Evolutionary conservation across 495 filamentous ascomycete species (phyloP).

Genomic region (Penicillium ochrochloron): DNA sequence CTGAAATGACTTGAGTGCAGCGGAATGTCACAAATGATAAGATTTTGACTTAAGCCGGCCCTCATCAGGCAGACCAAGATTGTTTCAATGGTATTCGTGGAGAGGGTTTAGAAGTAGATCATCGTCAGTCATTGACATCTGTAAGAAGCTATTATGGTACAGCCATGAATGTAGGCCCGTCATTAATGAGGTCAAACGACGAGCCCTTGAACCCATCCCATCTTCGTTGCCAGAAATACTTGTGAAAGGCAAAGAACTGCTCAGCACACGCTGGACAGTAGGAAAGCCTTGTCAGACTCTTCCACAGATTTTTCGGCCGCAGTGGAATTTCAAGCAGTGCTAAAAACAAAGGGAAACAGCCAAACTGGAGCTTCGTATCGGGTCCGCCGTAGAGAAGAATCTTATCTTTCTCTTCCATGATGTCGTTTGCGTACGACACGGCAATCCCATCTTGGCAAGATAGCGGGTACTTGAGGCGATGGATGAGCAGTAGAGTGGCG

Average conservation of each 20-base stretch:
- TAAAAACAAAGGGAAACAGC: constrained; percentile 9
- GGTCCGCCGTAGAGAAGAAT: constrained; percentile 5
- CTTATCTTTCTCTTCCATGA: constrained; percentile 9
- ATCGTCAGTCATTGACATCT: background rate
- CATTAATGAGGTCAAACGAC: constrained; percentile 9
- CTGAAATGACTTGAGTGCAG: background rate
- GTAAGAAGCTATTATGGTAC: constrained; percentile 3
- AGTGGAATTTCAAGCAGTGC: constrained; percentile 10
- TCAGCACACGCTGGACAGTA: constrained; percentile 12
- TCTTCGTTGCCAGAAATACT: constrained; percentile 13
- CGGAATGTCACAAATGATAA: background rate
- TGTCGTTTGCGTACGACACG: constrained; percentile 10
- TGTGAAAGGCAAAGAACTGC: constrained; percentile 13
- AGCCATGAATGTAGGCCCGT: constrained; percentile 4
- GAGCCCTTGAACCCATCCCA: constrained; percentile 10
- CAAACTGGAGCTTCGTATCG: constrained; percentile 9
- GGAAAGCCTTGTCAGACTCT: constrained; percentile 6
- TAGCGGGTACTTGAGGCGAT: constrained; percentile 8
- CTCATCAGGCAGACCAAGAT: background rate
- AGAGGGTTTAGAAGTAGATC: background rate
- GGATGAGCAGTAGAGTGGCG: constrained; percentile 7
- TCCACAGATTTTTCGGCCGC: constrained; percentile 6
- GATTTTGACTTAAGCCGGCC: background rate
- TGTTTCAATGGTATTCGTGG: background rate
- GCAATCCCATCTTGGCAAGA: constrained; percentile 8